Evolutionary conservation across 2,329 filamentous ascomycete genomes (phyloP), one percentile per base, ranked within the genome.

Genomic region (Curvularia sp.): DNA sequence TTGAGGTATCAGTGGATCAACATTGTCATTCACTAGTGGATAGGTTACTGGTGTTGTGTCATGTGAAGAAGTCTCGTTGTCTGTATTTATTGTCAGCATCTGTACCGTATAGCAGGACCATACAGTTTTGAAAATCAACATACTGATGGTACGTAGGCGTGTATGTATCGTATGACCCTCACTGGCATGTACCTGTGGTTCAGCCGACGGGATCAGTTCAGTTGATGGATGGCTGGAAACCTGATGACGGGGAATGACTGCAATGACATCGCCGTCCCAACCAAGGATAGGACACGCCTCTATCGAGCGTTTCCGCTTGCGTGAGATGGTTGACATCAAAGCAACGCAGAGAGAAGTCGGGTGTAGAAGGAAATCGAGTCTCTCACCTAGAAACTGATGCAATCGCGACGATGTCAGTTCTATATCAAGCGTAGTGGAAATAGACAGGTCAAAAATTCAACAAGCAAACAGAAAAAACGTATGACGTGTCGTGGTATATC

Each of bases 281-380:
- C 27, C 28, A 15, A 21, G 5, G 5, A 30, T 25, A 15, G 55
- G 45, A 5, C 45, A 53, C 10, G 28, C 8, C 7, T 53, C 30
- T 7, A 39, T 34, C 10, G 49, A 32, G 46, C 55, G 61, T 42
- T 43, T 55, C 15, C 60, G 53, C 43, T 63, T 61, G 23, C 55
- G 55, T 21, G 30, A 46, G 12, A 15, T 25, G 6, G 12, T 23
- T 21, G 32, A 10, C 39, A 32, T 28, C 28, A 54, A n/a, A 15
- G 7, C 45, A 28, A 7, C 39, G 23, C 15, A 41, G 48, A 21
- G 13, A 21, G 13, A 39, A 32, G n/a, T 19, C 15, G 25, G 23
- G 12, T 12, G 38, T 23, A 25, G 13, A 23, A 21, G 15, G 21
- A 23, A 25, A 23, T 21, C 10, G 10, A 15, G 10, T 41, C 19